Evolutionary conservation across 371 early-diverging fungal genomes (phyloP).

Genomic region (Apophysomyces sp.): DNA sequence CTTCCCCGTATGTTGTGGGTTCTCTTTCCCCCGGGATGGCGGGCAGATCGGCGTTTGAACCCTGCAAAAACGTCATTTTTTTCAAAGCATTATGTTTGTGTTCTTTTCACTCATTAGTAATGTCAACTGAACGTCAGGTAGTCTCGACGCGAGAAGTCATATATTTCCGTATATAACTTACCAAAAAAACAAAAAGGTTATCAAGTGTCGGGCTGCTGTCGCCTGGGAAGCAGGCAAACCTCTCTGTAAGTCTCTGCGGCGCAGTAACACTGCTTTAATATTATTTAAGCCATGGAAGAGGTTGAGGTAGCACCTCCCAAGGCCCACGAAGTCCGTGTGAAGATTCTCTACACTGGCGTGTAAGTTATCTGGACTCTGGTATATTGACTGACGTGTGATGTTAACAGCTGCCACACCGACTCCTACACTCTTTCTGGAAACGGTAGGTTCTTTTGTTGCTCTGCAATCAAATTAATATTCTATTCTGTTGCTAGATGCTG

Average conservation of each 20-base stretch:
- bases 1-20: too few relatives aligned
- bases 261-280: neutral
- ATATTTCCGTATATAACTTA: too few relatives aligned
- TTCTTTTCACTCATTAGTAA: neutral
- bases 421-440: constrained; percentile 90
- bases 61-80: neutral
- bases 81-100: neutral
- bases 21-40: neutral
- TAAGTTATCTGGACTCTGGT: constrained; percentile 30
- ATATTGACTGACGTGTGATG: neutral
- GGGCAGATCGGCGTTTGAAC: neutral
- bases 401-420: constrained; percentile 87
- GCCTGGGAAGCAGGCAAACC: constrained; percentile 94
- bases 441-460: constrained; percentile 51
- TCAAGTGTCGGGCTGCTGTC: constrained; percentile 94
- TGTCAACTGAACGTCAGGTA: neutral
- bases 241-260: constrained; percentile 68
- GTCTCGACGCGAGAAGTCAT: too few relatives aligned
- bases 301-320: constrained; percentile 93
- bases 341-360: constrained; percentile 88
- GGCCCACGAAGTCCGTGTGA: constrained; percentile 94
- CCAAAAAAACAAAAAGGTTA: constrained; percentile 50
- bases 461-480: neutral
- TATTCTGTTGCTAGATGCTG: constrained; percentile 63
- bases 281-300: constrained; percentile 75